phyloP scores from a whole-genome alignment of 768 basidiomycete species.

The Saitozyma sp. region DNA sequence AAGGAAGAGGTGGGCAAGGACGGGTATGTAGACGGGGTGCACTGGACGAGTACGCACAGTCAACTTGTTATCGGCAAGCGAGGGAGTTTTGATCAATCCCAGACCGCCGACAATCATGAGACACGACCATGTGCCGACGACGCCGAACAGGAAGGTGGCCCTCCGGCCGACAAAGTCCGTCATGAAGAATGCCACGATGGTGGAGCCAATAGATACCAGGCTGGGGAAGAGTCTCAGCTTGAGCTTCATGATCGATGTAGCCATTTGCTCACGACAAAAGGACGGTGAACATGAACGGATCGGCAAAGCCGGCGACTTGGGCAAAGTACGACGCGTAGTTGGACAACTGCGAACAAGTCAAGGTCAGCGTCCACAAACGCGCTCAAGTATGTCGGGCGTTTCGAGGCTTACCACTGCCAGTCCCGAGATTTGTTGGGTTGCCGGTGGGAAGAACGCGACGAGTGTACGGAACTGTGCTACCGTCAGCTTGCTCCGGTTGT shows the following conservation, averaged over 20 bases:
- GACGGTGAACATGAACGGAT: conserved; percentile 35
- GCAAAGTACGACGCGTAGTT: conserved; percentile 36
- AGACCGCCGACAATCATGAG: conserved; percentile 33
- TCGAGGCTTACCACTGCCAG: conserved; percentile 24
- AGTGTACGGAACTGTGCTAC: conserved; percentile 31
- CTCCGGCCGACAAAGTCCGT: conserved; percentile 36
- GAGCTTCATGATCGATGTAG: not conserved
- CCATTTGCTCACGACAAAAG: conserved; percentile 21
- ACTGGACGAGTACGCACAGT: too few relatives aligned
- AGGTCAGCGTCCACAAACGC: not conserved
- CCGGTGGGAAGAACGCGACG: conserved; percentile 34
- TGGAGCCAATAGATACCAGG: conserved; percentile 25
- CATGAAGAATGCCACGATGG: conserved; percentile 24
- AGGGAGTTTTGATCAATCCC: conserved; percentile 9
- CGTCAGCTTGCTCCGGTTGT: not conserved
- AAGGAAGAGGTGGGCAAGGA: too few relatives aligned
- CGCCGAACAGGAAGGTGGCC: conserved; percentile 23
- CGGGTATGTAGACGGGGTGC: too few relatives aligned
- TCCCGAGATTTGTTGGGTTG: conserved; percentile 34
- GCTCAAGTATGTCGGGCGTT: too few relatives aligned
- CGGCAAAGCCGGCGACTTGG: conserved; percentile 27
- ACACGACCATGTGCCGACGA: conserved; percentile 20
- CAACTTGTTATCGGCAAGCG: too few relatives aligned
- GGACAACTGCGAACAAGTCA: conserved; percentile 6
- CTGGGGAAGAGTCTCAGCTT: conserved; percentile 5